Evolutionary conservation across 176 grass and related monocot species (phyloP).

Genomic region (Avena sativa): DNA sequence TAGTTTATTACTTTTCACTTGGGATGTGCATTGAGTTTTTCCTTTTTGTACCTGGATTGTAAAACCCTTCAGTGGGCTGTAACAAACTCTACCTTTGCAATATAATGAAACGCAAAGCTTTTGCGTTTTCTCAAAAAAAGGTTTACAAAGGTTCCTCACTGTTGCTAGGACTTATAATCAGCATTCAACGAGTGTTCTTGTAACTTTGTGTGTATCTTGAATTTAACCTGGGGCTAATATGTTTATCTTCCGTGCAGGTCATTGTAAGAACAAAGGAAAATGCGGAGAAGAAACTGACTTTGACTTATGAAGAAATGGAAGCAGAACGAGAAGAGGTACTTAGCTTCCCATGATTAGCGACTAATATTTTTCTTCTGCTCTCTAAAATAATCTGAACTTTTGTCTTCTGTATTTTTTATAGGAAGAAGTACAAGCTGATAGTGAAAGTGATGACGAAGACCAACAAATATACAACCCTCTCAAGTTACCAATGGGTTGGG

Average conservation of each 20-base stretch:
- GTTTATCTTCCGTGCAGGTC: constrained; percentile 47
- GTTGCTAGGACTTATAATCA: neutral
- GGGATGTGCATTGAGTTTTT: too few relatives aligned
- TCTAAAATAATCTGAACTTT: neutral
- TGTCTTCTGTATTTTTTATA: constrained; percentile 39
- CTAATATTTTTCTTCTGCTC: neutral
- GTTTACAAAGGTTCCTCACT: constrained; percentile 1
- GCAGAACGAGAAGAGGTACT: constrained; percentile 94
- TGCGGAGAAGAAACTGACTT: constrained; percentile 90
- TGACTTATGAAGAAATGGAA: constrained; percentile 99
- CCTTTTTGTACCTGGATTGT: too few relatives aligned
- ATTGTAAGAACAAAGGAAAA: constrained; percentile 95
- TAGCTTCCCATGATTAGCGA: neutral
- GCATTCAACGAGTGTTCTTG: neutral
- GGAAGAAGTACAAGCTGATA: constrained; percentile 90
- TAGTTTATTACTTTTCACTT: neutral
- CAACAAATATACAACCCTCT: constrained; percentile 98
- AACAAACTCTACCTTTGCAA: too few relatives aligned
- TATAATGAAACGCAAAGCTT: too few relatives aligned
- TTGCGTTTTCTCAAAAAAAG: too few relatives aligned
- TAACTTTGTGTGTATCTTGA: neutral
- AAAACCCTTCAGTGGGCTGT: too few relatives aligned
- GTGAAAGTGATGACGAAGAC: constrained; percentile 94
- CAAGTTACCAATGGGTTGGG: constrained; percentile 98
- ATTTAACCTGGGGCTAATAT: neutral